phyloP scores from a whole-genome alignment of 2,329 filamentous ascomycete genomes.

The Diplodia seriata region DNA sequence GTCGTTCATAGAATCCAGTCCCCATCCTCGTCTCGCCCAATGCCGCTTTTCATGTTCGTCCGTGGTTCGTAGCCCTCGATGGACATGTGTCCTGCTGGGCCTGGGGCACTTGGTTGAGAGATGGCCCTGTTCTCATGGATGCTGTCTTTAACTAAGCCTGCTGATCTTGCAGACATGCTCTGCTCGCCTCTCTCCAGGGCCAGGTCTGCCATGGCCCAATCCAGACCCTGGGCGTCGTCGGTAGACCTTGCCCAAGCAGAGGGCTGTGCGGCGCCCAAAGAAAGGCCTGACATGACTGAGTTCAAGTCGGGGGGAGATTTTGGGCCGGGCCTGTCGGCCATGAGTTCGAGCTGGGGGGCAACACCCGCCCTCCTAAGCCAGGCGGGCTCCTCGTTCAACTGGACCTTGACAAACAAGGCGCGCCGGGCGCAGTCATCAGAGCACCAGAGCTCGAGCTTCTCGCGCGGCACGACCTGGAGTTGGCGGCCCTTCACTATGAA shows the following conservation, averaged over 20 bases:
- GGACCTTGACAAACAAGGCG: slow-evolving; percentile 85
- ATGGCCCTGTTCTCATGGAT: slow-evolving; percentile 43
- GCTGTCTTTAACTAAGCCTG: slow-evolving; percentile 42
- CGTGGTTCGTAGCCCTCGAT: slow-evolving; percentile 50
- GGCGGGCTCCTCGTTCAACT: slow-evolving; percentile 82
- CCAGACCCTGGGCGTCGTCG: slow-evolving; percentile 28
- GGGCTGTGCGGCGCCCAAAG: not conserved
- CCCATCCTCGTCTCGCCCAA: slow-evolving; percentile 25
- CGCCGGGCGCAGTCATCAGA: slow-evolving; percentile 77
- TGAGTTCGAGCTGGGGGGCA: slow-evolving; percentile 48
- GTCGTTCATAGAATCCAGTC: slow-evolving; percentile 28
- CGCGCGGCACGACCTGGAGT: slow-evolving; percentile 70
- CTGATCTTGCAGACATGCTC: slow-evolving; percentile 39
- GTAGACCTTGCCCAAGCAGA: slow-evolving; percentile 13
- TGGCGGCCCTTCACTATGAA: slow-evolving; percentile 66
- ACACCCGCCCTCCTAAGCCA: slow-evolving; percentile 74
- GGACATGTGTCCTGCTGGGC: slow-evolving; percentile 41
- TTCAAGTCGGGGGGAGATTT: slow-evolving; percentile 10
- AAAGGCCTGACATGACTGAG: slow-evolving; percentile 19
- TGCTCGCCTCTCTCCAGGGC: slow-evolving; percentile 55
- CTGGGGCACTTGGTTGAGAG: slow-evolving; percentile 35
- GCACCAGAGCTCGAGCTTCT: slow-evolving; percentile 86
- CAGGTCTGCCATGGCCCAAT: slow-evolving; percentile 48
- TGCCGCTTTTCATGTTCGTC: not conserved
- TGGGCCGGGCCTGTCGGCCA: slow-evolving; percentile 11